Evolutionary conservation across 1,284 basidiomycete genomes (phyloP).

Genomic region (Coniophora puteana): DNA sequence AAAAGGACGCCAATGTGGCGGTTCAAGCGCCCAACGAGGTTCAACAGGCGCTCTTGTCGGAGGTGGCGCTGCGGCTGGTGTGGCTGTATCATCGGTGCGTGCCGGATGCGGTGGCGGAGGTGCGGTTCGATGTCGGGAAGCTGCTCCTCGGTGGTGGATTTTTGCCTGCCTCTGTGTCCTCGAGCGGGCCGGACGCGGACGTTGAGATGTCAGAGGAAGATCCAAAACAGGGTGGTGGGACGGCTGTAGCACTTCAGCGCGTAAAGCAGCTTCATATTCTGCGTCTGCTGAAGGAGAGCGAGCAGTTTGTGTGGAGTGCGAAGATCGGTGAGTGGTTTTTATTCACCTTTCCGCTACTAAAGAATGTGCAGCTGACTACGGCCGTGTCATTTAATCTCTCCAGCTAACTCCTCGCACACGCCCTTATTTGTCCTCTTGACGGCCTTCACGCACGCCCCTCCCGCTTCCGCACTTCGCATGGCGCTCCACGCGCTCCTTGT

Average conservation of each 20-base stretch:
- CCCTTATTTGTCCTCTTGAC: constrained; percentile 68
- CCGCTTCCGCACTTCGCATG: constrained; percentile 46
- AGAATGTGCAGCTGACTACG: background rate
- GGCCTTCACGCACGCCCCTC: constrained; percentile 48
- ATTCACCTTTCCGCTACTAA: constrained; percentile 4
- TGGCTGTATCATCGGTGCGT: constrained; percentile 82
- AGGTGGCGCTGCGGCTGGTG: constrained; percentile 76
- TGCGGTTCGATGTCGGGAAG: constrained; percentile 84
- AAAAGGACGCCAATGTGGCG: too few relatives aligned
- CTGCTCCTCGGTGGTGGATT: constrained; percentile 45
- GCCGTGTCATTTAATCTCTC: background rate
- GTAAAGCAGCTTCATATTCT: constrained; percentile 78
- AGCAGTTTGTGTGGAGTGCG: constrained; percentile 74
- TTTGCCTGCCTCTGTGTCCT: constrained; percentile 14
- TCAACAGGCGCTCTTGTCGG: constrained; percentile 61
- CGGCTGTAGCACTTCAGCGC: constrained; percentile 43
- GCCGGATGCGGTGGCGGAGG: constrained; percentile 72
- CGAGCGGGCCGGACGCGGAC: too few relatives aligned
- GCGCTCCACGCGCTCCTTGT: constrained; percentile 58
- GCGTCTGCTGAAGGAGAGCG: constrained; percentile 65
- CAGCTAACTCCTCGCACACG: constrained; percentile 44
- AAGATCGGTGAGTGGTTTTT: constrained; percentile 55
- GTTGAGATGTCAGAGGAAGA: constrained; percentile 1
- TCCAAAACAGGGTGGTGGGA: constrained; percentile 10
- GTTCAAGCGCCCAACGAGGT: constrained; percentile 29